Evolutionary conservation across 176 grass and related monocot species (phyloP).

Genomic region (Olyra latifolia): DNA sequence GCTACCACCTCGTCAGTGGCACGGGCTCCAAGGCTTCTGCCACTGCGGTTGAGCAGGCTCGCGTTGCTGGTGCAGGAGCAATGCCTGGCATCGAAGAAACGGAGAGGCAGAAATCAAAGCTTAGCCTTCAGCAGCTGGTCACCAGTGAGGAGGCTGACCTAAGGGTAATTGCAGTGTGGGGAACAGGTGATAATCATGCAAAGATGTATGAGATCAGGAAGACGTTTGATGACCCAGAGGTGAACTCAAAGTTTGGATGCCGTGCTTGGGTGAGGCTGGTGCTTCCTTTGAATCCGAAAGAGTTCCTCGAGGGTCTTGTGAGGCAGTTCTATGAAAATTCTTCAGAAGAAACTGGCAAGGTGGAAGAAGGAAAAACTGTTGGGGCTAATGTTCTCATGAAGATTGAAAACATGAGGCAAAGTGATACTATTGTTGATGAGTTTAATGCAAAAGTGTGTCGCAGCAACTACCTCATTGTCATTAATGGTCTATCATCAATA

Average conservation of each 20-base stretch:
- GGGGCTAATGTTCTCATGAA: neutral
- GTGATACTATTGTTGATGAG: neutral
- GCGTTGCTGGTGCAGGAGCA: neutral
- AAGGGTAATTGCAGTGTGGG: constrained; percentile 23
- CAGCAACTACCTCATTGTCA: constrained; percentile 11
- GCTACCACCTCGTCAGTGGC: constrained; percentile 8
- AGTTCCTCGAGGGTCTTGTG: neutral
- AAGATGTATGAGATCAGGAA: neutral
- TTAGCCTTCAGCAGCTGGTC: neutral
- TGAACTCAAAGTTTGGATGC: neutral
- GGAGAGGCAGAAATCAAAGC: neutral
- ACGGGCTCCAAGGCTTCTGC: neutral
- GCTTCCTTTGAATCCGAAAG: neutral
- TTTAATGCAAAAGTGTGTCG: neutral
- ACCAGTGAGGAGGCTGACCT: neutral
- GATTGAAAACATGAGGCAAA: neutral
- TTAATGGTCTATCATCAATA: neutral
- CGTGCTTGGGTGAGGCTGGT: constrained; percentile 26
- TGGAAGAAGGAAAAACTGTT: no score
- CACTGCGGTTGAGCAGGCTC: fast-evolving
- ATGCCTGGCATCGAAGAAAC: neutral
- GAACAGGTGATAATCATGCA: neutral
- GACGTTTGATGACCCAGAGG: neutral
- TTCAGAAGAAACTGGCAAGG: neutral
- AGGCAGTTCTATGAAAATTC: neutral